phyloP scores from a whole-genome alignment of 202 grass and related monocot species.

The Cymbopogon flexuosus region DNA sequence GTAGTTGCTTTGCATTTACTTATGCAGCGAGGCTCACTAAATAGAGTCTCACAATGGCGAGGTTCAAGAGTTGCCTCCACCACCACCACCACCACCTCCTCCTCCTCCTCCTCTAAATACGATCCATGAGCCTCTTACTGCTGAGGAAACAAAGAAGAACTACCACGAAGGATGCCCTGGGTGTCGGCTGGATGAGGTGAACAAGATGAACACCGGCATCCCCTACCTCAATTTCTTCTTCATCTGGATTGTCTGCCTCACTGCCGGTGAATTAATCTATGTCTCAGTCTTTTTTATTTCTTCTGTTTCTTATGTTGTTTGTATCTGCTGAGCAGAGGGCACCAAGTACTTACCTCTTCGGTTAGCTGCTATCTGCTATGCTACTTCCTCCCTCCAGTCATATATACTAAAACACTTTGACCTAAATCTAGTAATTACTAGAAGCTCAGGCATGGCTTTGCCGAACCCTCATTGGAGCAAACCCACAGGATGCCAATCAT shows the following conservation, averaged over 20 bases:
- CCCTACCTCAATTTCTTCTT: conserved; percentile 58
- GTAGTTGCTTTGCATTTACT: background rate
- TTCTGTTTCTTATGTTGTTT: background rate
- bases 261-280: conserved; percentile 11
- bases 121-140: conserved; percentile 16
- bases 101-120: conserved; percentile 12
- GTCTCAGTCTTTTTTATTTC: background rate
- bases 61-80: conserved; percentile 35
- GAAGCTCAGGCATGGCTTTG: too few species aligned
- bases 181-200: conserved; percentile 33
- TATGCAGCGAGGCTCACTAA: background rate
- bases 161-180: conserved; percentile 28
- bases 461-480: too few species aligned
- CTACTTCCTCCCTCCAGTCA: too few species aligned
- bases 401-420: too few species aligned
- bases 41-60: conserved; percentile 13
- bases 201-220: conserved; percentile 32
- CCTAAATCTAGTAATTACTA: too few species aligned
- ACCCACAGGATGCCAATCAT: too few species aligned
- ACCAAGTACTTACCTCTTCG: too few species aligned
- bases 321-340: too few species aligned
- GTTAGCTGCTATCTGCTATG: too few species aligned
- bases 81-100: background rate
- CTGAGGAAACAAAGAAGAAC: conserved; percentile 30
- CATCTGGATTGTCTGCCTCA: conserved; percentile 47